Percentiles rank a stretch among this genome's conserved stretches.
phyloP scores from a whole-genome alignment of 768 basidiomycete species.

The Ramaria rubella region DNA sequence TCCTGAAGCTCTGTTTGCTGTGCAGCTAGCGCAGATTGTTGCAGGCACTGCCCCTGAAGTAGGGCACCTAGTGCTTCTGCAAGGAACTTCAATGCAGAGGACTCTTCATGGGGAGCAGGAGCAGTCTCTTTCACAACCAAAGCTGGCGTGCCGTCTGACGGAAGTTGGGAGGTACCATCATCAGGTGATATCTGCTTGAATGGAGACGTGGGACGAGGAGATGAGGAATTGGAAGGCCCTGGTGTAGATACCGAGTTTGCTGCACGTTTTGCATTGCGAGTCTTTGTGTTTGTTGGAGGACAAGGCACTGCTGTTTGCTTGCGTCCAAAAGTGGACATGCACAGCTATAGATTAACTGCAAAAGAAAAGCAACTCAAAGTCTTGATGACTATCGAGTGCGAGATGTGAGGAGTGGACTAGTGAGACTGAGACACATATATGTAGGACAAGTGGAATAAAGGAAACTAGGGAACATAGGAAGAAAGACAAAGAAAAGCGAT shows the following conservation, averaged over 20 bases:
- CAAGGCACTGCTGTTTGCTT: background rate
- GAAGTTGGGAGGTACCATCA: background rate
- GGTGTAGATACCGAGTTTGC: background rate
- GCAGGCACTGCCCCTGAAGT: background rate
- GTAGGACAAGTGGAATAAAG: no score
- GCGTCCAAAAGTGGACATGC: background rate
- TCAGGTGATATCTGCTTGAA: background rate
- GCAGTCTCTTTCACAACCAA: no score
- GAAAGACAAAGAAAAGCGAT: no score
- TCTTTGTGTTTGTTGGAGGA: background rate
- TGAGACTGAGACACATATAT: no score
- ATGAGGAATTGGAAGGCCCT: background rate
- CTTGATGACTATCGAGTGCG: background rate
- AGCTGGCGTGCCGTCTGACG: no score
- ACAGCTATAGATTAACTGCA: background rate
- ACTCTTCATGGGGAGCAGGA: background rate
- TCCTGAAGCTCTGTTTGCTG: background rate
- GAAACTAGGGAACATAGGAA: no score
- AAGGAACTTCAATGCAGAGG: background rate
- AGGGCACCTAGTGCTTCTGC: background rate
- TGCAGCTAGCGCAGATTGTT: background rate
- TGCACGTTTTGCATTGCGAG: background rate
- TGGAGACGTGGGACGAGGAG: background rate
- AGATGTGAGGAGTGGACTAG: no score
- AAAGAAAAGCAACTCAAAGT: background rate